Conservation (phyloP, 805 yeast genomes). For the Kluyveromyces lactis region DNA sequence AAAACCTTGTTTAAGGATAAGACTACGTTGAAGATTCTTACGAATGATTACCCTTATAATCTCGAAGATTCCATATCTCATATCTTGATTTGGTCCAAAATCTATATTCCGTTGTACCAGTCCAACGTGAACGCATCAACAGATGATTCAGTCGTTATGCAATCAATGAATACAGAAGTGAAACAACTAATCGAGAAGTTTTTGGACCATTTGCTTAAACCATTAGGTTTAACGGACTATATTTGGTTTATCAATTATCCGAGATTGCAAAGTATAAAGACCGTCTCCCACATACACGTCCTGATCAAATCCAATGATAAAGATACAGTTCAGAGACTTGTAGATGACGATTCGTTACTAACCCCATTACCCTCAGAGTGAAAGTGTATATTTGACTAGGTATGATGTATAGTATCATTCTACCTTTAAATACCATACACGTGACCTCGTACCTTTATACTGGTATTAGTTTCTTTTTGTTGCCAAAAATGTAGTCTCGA, state of each 20-base stretch:
- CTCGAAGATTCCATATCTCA: slow-evolving; percentile 46
- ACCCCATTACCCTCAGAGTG: not conserved
- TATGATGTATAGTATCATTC: too few relatives aligned
- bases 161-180: slow-evolving; percentile 35
- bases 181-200: slow-evolving; percentile 40
- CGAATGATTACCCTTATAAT: slow-evolving; percentile 62
- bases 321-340: not conserved
- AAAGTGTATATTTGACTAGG: not conserved
- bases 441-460: too few relatives aligned
- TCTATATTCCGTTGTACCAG: slow-evolving; percentile 38
- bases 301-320: slow-evolving; percentile 30
- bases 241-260: slow-evolving; percentile 72
- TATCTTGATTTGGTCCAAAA: slow-evolving; percentile 61
- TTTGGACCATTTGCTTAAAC: slow-evolving; percentile 38
- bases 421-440: too few relatives aligned
- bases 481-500: too few relatives aligned
- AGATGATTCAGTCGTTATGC: slow-evolving; percentile 17
- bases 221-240: slow-evolving; percentile 31
- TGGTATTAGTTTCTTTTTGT: too few relatives aligned
- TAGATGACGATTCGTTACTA: not conserved
- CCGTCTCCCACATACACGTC: slow-evolving; percentile 65
- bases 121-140: slow-evolving; percentile 27
- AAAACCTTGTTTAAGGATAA: slow-evolving; percentile 21
- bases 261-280: slow-evolving; percentile 55
- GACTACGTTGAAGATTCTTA: slow-evolving; percentile 33